These are phyloP conservation scores for Leucoagaricus sp. DNA, from an alignment of 1,284 basidiomycete species.

Conservation along the genomic window DNA sequence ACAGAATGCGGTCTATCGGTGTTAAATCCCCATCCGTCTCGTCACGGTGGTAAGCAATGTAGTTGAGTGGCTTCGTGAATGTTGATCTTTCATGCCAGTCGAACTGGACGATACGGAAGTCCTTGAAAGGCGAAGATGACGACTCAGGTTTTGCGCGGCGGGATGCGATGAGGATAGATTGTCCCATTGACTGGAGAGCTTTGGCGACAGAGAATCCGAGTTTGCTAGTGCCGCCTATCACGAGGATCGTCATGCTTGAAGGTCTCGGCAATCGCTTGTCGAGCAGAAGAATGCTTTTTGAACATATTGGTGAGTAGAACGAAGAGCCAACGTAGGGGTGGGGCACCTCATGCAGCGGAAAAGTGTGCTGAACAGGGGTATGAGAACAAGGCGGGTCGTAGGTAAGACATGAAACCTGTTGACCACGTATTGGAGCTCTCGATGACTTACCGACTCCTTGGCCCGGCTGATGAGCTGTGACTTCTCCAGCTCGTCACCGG, in stretches of 20 bases:
- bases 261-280: not conserved
- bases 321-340: not conserved
- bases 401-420: not conserved
- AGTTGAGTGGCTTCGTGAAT: constrained; percentile 23
- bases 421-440: not conserved
- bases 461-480: too few relatives aligned
- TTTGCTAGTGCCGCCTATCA: constrained; percentile 28
- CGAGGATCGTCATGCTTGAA: constrained; percentile 26
- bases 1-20: constrained; percentile 26
- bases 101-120: constrained; percentile 24
- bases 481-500: too few relatives aligned
- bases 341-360: not conserved
- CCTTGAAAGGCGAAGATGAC: constrained; percentile 17
- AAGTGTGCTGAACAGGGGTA: not conserved
- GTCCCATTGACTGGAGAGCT: constrained; percentile 17
- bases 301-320: too few relatives aligned
- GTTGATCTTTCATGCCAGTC: constrained; percentile 26
- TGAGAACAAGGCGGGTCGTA: not conserved
- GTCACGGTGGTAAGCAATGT: constrained; percentile 9
- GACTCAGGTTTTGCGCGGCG: constrained; percentile 19
- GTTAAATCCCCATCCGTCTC: not conserved
- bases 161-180: constrained; percentile 22
- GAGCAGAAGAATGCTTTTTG: too few relatives aligned
- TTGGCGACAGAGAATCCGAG: constrained; percentile 21
- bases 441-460: not conserved